These are phyloP conservation scores for Hypomyces perniciosus DNA, from an alignment of 2,329 filamentous ascomycete species.

Conservation along the genomic window DNA sequence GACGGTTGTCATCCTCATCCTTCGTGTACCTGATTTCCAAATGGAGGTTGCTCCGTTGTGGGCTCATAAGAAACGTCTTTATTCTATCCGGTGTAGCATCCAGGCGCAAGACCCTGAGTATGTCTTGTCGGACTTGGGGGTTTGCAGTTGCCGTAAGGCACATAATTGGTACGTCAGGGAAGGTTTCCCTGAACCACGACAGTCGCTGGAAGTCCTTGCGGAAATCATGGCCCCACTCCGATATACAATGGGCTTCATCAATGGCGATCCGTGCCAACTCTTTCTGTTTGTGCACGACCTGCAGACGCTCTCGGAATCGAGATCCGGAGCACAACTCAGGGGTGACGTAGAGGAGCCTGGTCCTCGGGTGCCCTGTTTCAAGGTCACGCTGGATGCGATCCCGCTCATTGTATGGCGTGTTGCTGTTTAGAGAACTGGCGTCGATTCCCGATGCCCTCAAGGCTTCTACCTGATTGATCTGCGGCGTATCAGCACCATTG, in stretches of 20 bases:
- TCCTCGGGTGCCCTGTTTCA: conserved; percentile 78
- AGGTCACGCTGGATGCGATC: conserved; percentile 71
- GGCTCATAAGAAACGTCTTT: conserved; percentile 75
- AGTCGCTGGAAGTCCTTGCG: conserved; percentile 85
- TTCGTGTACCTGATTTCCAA: conserved; percentile 81
- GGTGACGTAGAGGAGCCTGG: conserved; percentile 83
- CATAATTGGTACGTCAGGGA: conserved; percentile 83
- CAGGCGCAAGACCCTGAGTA: conserved; percentile 68
- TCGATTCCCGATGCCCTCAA: conserved; percentile 68
- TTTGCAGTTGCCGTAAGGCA: conserved; percentile 92
- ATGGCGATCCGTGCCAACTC: conserved; percentile 86
- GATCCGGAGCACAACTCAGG: conserved; percentile 79
- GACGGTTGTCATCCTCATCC: conserved; percentile 66
- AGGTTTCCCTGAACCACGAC: conserved; percentile 75
- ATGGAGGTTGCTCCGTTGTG: conserved; percentile 78
- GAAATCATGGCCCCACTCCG: conserved; percentile 97
- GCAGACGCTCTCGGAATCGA: conserved; percentile 68
- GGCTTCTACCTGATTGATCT: conserved; percentile 89
- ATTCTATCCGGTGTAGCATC: conserved; percentile 52
- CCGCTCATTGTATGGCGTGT: conserved; percentile 60
- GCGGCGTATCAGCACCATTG: conserved; percentile 3
- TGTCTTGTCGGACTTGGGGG: conserved; percentile 70
- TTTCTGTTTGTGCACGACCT: conserved; percentile 68
- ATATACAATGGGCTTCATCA: conserved; percentile 95
- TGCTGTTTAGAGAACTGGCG: conserved; percentile 83